Base-by-base conservation (phyloP, 2,329 filamentous ascomycete genomes). In the Nigrograna mackinnonii region DNA sequence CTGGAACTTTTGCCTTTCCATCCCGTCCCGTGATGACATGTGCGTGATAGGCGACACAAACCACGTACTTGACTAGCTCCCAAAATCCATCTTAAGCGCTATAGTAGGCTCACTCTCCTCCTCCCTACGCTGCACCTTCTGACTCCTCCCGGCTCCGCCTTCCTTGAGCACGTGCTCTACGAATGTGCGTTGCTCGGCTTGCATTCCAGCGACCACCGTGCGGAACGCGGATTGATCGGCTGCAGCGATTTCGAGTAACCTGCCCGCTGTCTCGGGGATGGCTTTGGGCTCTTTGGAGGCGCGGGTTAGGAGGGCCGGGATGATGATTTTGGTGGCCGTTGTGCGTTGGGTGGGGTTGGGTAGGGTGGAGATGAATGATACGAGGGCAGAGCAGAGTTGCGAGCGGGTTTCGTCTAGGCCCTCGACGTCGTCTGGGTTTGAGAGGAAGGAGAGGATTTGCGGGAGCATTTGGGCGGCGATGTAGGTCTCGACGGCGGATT, bases 31-130 rank as follows among this genome's bases (percentile, higher is more conserved):
- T n/a, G n/a, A n/a, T n/a, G n/a, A n/a, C n/a, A n/a, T n/a, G n/a
- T n/a, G n/a, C n/a, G n/a, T n/a, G n/a, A n/a, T n/a, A n/a, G n/a
- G n/a, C n/a, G n/a, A 13, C 31, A 11, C 31, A 11, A 33, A 12
- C 18, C 9, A 33, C 18, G 13, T 33, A 33, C 36, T 13, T 22
- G 30, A 22, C 22, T 33, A 39, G 7, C 37, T 34, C 14, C 54
- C 52, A 78, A 99, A 97, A 68, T 96, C 79, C 88, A 97, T 95
- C 79, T 95, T 94, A 62, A 99, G 70, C 40, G 90, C 90, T 77
- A 99, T 99, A 50, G 77, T 94, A 11, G 94, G 94, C 68, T 77
- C 74, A 32, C 68, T 73, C 36, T 74, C 72, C 35, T 73, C 71
- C 37, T 82, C 83, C 20, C 74, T 80, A 44, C 74, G 69, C 39